Evolutionary conservation across 805 yeast species (phyloP), one percentile per base, ranked within the genome.

Genomic region (Torulaspora franciscae): DNA sequence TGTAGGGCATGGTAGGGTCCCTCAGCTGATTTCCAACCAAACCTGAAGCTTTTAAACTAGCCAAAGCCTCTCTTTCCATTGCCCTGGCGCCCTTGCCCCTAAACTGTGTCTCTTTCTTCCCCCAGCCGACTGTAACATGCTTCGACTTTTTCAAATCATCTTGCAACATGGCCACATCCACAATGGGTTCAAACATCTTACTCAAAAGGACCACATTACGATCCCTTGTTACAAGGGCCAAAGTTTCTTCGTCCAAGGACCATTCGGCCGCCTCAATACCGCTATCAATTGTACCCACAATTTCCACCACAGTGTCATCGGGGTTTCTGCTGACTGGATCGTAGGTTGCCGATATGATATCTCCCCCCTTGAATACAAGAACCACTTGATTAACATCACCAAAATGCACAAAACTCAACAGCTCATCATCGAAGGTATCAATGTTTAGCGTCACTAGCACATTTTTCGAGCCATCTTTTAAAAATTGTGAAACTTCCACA

Each of bases 51-150:
- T 69, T 68, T 32, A 72, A 59, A 47, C 72, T 62, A 57, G 81
- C 72, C 30, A 71, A 50, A 6, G 76, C 73, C 22, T 61, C 84
- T 65, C 91, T 75, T 66, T 85, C 95, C 48, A 77, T 59, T 6
- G 85, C 88, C 57, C 82, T 83, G 25, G 85, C 93, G 51, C 99
- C 99, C 58, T 77, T 82, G 41, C 99, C 99, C 65, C 84, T 81
- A 65, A 93, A 93, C 67, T 93, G 99, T 0, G 99, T 93, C 64
- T 91, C 98, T 54, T 83, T 82, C 50, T 84, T 85, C 59, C 99
- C 99, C 99, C 99, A 93, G 22, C 99, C 99, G 34, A 93, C 96
- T 23, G 91, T 83, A 29, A 93, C 96, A 60, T 93, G 96, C 53
- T 81, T 82, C 1, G 89, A 81, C 40, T 78, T 67, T 27, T 68